Evolutionary conservation across 1,284 basidiomycete species (phyloP), one percentile per base, ranked within the genome.

Genomic region (Phellopilus nigrolimitatus): DNA sequence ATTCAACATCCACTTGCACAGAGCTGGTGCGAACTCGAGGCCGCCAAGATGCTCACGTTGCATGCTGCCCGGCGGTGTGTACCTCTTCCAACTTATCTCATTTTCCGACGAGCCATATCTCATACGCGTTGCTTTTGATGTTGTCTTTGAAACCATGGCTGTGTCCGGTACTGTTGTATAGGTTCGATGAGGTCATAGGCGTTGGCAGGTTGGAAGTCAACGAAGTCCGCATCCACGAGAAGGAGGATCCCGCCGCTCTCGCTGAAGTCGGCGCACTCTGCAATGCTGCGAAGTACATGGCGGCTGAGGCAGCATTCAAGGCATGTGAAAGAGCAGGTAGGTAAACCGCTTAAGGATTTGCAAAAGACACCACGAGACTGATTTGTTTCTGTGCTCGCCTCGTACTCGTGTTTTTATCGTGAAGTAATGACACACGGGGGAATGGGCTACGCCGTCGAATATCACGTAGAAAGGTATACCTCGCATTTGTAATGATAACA

Each of bases 201-300:
- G 28, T 45, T 28, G 17, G 36, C n/a, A 10, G 37, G 4, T 10
- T 17, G 4, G 41, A 30, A 13, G 13, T 13, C 9, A 19, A 15
- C 27, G 10, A 19, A n/a, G n/a, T n/a, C n/a, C n/a, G n/a, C n/a
- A n/a, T n/a, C 7, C 12, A 22, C 12, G 15, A 12, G 13, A 28
- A 38, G 12, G 39, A 47, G 3, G 21, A 25, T 8, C 25, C 49
- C 3, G 37, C 42, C 15, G 30, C 46, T 40, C 38, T n/a, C 3
- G 43, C 54, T 4, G 63, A 64, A 46, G 34, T 61, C 9, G 64
- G 64, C 1, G 64, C 64, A 3, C 61, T 62, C 28, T 62, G 62
- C 17, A 66, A 66, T 34, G 61, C 64, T 13, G 64, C 64, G 1
- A 66, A 66, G 56, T 64, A 63, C 49, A 54, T 65, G 34, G 62